phyloP scores from a whole-genome alignment of 495 filamentous ascomycete genomes.

The Mycothermus thermophilus region DNA sequence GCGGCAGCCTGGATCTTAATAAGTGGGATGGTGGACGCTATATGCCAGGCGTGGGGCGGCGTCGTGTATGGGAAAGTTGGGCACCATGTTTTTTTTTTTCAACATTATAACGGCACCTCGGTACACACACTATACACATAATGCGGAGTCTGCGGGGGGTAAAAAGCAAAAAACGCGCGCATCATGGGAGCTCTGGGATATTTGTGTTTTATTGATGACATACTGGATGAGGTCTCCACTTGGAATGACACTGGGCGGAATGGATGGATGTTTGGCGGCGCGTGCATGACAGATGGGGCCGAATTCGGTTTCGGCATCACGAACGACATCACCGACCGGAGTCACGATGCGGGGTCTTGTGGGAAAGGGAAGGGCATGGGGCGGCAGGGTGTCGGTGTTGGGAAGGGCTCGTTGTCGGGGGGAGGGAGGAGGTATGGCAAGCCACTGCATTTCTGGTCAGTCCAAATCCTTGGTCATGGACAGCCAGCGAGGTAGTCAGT shows the following conservation, averaged over 20 bases:
- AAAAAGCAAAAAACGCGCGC: no score
- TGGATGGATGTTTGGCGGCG: constrained; percentile 8
- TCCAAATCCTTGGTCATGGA: no score
- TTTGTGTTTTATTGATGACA: constrained; percentile 20
- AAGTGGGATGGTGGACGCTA: constrained; percentile 1
- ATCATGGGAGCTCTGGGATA: no score
- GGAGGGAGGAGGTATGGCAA: no score
- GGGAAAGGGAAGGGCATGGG: not conserved
- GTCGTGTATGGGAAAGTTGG: not conserved
- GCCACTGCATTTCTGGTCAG: no score
- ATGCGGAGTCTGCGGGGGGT: no score
- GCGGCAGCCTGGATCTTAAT: constrained; percentile 5
- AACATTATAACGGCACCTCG: constrained; percentile 19
- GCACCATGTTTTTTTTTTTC: constrained; percentile 2
- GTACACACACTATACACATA: no score
- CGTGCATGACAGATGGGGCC: constrained; percentile 10
- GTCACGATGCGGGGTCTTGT: not conserved
- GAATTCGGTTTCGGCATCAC: constrained; percentile 3
- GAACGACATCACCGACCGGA: constrained; percentile 3
- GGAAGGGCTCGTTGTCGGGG: no score
- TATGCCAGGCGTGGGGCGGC: not conserved
- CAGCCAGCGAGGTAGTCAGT: no score
- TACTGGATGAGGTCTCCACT: constrained; percentile 3
- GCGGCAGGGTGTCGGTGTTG: no score
- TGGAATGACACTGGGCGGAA: not conserved